Conservation (phyloP, 352 stramenopile genomes). For the Pythium phragmiticola region DNA sequence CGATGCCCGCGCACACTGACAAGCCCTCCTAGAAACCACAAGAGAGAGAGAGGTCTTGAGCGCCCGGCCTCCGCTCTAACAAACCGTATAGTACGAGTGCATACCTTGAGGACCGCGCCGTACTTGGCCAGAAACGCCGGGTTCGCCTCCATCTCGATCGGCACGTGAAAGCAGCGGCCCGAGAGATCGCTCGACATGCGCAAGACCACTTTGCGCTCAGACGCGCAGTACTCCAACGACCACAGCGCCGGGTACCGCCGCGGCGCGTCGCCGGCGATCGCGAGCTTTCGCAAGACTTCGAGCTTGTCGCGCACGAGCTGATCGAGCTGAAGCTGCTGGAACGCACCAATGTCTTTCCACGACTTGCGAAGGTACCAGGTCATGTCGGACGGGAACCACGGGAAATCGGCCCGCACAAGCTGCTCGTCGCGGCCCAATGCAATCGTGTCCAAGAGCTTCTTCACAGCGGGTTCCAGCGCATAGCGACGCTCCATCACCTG, state of each 20-base stretch:
- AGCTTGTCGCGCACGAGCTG: constrained; percentile 20
- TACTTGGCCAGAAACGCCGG: constrained; percentile 21
- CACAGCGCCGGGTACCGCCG: constrained; percentile 22
- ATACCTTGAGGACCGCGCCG: neutral
- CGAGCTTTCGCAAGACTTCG: constrained; percentile 17
- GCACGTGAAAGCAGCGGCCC: constrained; percentile 24
- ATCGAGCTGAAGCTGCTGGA: constrained; percentile 2
- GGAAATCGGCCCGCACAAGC: neutral
- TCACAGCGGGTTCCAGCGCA: neutral
- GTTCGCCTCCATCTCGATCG: constrained; percentile 23
- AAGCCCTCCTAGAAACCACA: constrained; percentile 1
- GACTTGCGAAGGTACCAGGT: constrained; percentile 15
- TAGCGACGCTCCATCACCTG: neutral
- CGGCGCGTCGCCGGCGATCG: constrained; percentile 7
- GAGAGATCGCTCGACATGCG: constrained; percentile 25
- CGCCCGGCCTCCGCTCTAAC: too few relatives aligned
- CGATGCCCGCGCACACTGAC: constrained; percentile 1
- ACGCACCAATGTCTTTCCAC: constrained; percentile 18
- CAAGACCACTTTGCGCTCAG: constrained; percentile 10
- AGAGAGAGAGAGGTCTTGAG: neutral
- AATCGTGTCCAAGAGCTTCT: constrained; percentile 10
- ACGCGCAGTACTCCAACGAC: constrained; percentile 10
- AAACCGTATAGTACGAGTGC: too few relatives aligned
- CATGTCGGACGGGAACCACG: constrained; percentile 21
- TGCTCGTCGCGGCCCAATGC: neutral